These are phyloP conservation scores for Ascochyta fabae DNA, from an alignment of 2,329 filamentous ascomycete species.

Conservation along the genomic window DNA sequence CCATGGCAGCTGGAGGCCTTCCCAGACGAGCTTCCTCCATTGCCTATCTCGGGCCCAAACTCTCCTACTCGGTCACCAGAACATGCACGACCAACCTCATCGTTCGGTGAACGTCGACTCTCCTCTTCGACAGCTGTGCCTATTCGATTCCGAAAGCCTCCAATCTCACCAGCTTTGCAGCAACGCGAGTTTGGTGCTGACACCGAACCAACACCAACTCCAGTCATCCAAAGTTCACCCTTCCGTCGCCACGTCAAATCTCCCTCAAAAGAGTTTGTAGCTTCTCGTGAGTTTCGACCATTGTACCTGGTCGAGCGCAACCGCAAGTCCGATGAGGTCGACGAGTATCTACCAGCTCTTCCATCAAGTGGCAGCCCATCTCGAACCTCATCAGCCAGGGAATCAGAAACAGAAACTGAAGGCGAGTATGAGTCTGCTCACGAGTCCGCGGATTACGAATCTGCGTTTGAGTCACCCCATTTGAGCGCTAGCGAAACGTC, in stretches of 20 bases:
- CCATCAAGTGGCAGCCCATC: conserved; percentile 54
- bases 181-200: conserved; percentile 52
- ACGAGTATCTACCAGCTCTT: conserved; percentile 59
- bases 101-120: conserved; percentile 29
- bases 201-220: conserved; percentile 30
- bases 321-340: conserved; percentile 40
- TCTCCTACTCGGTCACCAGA: conserved; percentile 39
- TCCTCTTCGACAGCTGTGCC: conserved; percentile 61
- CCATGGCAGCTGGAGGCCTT: conserved; percentile 46
- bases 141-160: conserved; percentile 60
- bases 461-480: conserved; percentile 51
- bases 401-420: conserved; percentile 47
- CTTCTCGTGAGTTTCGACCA: conserved; percentile 74
- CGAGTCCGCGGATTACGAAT: conserved; percentile 38
- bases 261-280: conserved; percentile 60
- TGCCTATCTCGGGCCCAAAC: conserved; percentile 41
- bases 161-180: conserved; percentile 50
- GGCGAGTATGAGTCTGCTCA: conserved; percentile 53
- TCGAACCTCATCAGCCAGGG: conserved; percentile 35
- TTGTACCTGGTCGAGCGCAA: conserved; percentile 79
- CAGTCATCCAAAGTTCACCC: conserved; percentile 50
- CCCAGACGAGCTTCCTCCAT: conserved; percentile 43
- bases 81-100: conserved; percentile 21
- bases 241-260: conserved; percentile 54
- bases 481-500: conserved; percentile 29